Evolutionary conservation across 441 rosid genomes (phyloP), one percentile per base, ranked within the genome.

Genomic region (Brassica balearica): DNA sequence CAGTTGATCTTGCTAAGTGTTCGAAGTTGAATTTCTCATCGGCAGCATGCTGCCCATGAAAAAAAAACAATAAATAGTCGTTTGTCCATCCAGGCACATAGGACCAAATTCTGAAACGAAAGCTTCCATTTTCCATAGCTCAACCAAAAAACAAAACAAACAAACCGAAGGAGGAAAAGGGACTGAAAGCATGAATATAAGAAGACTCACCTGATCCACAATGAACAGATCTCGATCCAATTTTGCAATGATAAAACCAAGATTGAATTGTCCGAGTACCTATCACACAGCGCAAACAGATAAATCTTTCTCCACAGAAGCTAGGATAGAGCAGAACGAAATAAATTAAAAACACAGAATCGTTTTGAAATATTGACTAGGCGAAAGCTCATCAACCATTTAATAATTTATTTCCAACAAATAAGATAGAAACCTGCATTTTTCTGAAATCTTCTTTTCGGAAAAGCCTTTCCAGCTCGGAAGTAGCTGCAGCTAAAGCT

Each of bases 221-320:
- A 96, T 92, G 84, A 96, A 96, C 73, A 96, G 83, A 87, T 96
- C 99, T 85, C 81, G 84, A 80, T 90, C 97, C 83, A 94, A 72
- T 87, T 90, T 96, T 61, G 93, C 98, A 81, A 96, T 86, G 82
- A 94, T 94, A 83, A 96, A 96, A 60, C 99, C 99, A 82, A 91
- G 97, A 85, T 96, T 96, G 84, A 96, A 96, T 78, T 96, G 99
- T 17, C 99, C 99, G 65, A 96, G 85, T 67, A 96, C 99, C 99
- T 94, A 68, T 2, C 20, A 73, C 69, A 23, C 53, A 64, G 69
- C 80, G 34, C 32, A 23, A 15, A 71, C 64, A 69, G 29, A 68
- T 83, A 25, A 46, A 72, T n/a, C 34, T 17, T 23, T 72, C 67
- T 25, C 5, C 20, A 53, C 62, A 68, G 22, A 69, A 61, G 55